Evolutionary conservation across 176 grass and related monocot genomes (phyloP).

Genomic region (Zea luxurians): DNA sequence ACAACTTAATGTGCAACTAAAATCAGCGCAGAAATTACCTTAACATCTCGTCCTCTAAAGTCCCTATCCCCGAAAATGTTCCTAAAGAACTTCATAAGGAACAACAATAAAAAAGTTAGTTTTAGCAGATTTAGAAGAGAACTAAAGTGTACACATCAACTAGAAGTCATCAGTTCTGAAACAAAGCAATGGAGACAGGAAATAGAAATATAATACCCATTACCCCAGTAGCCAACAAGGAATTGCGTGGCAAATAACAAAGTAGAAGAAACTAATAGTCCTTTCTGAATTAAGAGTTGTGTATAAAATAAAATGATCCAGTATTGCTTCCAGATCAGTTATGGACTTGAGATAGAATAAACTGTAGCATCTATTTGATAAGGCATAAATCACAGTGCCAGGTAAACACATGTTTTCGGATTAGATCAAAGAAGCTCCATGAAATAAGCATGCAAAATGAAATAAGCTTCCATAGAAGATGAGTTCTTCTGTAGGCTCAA

Average conservation of each 20-base stretch:
- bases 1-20: slow-evolving; percentile 15
- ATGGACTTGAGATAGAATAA: slow-evolving; percentile 5
- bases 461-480: background rate
- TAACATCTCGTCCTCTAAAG: slow-evolving; percentile 70
- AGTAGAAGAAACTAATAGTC: background rate
- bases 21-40: slow-evolving; percentile 57
- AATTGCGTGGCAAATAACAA: background rate
- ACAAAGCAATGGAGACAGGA: slow-evolving; percentile 10
- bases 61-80: slow-evolving; percentile 84
- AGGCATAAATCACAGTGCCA: background rate
- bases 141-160: background rate
- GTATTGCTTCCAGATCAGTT: background rate
- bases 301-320: background rate
- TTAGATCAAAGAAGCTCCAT: slow-evolving; percentile 7
- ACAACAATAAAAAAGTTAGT: slow-evolving; percentile 22
- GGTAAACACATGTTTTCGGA: background rate
- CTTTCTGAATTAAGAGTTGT: background rate
- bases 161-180: background rate
- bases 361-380: background rate
- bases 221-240: background rate
- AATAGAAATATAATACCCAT: background rate
- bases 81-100: slow-evolving; percentile 77
- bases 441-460: slow-evolving; percentile 20
- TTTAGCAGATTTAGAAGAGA: slow-evolving; percentile 24
- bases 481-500: background rate